Evolutionary conservation across 495 filamentous ascomycete species (phyloP), one percentile per base, ranked within the genome.

Genomic region (Bombardia bombarda): DNA sequence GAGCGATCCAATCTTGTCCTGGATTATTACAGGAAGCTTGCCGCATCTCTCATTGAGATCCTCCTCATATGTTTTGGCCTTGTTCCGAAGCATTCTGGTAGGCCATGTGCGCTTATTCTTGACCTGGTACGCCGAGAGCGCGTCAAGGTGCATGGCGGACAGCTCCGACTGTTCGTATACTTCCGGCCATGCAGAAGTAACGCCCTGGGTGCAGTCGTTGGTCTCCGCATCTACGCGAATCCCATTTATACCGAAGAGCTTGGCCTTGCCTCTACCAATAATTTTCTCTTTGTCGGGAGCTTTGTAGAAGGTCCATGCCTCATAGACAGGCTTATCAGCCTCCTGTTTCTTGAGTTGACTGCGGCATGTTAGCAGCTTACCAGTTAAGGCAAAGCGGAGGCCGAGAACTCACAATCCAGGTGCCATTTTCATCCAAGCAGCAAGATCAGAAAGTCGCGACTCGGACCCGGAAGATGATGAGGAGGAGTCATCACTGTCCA

Each of bases 11-110:
- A 56, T 36, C 7, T 18, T 40, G 6, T 42, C 35, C 28, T 50
- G 35, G 22, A 56, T 26, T 2, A 16, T 7, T 3, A 5, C 13
- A 17, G 56, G 50, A 8, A 54, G 23, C 5, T n/a, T 40, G 2
- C 30, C 25, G 46, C 56, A 59, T 24, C 41, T 35, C 25, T 48
- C 40, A 10, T 59, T 43, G 20, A 59, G 45, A 17, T 56, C 18
- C 31, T 59, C 43, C 22, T 59, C 56, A 32, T 59, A 59, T 4
- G 56, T 49, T 33, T 46, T 52, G 25, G 33, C 32, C 32, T 43
- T 50, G 8, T 48, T 40, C 2, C 45, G 18, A 21, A 56, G n/a
- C 1, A 46, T 7, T 9, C 48, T 35, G 13, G 45, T 32, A 13
- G 46, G 35, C 56, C 47, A 59, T 19, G 26, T 26, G 9, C 53